These are phyloP conservation scores for Suillus tomentosus DNA, from an alignment of 768 basidiomycete species.

Conservation along the genomic window DNA sequence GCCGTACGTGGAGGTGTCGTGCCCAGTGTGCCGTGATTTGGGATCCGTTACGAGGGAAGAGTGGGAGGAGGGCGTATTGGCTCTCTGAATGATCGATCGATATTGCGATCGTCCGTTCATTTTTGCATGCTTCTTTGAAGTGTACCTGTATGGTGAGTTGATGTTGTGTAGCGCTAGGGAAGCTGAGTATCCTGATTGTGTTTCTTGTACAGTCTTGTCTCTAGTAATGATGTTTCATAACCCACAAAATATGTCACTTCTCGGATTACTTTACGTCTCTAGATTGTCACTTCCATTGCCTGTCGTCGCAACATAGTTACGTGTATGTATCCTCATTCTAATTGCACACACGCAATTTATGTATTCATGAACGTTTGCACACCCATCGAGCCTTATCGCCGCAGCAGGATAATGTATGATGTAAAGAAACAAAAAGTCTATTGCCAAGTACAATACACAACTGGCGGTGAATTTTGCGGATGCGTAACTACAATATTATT, in stretches of 20 bases:
- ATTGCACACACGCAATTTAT: conserved; percentile 1
- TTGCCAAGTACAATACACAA: neutral
- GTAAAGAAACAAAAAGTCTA: neutral
- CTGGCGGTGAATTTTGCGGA: neutral
- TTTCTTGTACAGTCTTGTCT: conserved; percentile 5
- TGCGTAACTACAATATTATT: neutral
- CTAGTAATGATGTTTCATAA: conserved; percentile 4
- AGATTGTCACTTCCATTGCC: neutral
- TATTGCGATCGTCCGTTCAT: conserved; percentile 1
- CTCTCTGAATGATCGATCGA: conserved; percentile 25
- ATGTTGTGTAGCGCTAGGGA: neutral
- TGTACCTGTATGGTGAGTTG: conserved; percentile 4
- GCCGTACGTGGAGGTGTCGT: conserved; percentile 63
- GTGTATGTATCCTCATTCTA: conserved; percentile 6
- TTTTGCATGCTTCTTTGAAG: neutral
- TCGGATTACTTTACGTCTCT: conserved; percentile 3
- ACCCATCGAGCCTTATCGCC: neutral
- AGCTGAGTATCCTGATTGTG: neutral
- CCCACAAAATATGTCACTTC: neutral
- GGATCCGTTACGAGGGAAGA: conserved; percentile 61
- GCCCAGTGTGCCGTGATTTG: conserved; percentile 68
- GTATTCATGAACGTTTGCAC: neutral
- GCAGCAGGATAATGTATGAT: neutral
- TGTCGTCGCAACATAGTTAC: conserved; percentile 2
- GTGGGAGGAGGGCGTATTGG: conserved; percentile 54